Conservation (phyloP, 306 rosid species). For the Notholithocarpus densiflorus region DNA sequence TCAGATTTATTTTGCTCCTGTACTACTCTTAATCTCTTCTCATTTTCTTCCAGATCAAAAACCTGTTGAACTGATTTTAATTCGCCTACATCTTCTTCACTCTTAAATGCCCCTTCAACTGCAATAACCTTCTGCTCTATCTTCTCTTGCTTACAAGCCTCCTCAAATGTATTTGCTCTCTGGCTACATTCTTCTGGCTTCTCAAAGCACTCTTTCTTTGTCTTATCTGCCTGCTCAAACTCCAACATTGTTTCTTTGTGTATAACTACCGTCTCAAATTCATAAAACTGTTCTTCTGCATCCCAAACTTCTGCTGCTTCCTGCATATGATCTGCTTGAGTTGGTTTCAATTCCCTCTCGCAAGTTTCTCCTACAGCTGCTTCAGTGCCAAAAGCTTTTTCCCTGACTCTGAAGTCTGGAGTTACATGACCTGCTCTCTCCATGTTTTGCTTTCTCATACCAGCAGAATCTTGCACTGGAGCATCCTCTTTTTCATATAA, state of each 20-base stretch:
- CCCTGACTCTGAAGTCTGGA: slow-evolving; percentile 28
- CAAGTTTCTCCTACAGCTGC: slow-evolving; percentile 35
- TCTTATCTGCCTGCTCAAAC: slow-evolving; percentile 33
- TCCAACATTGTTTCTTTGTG: slow-evolving; percentile 25
- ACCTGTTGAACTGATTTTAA: slow-evolving; percentile 39
- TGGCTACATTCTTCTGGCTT: slow-evolving; percentile 36
- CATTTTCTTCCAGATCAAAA: slow-evolving; percentile 28
- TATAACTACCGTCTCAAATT: slow-evolving; percentile 15
- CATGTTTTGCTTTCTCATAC: slow-evolving; percentile 26
- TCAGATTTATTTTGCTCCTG: slow-evolving; percentile 30
- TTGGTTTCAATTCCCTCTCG: slow-evolving; percentile 28
- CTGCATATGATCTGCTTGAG: slow-evolving; percentile 32
- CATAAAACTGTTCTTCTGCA: slow-evolving; percentile 40
- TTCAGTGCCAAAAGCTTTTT: slow-evolving; percentile 13
- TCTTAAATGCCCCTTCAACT: slow-evolving; percentile 17
- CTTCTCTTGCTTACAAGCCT: slow-evolving; percentile 24
- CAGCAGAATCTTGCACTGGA: slow-evolving; percentile 36
- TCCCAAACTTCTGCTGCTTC: slow-evolving; percentile 37
- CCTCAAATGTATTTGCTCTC: slow-evolving; percentile 34
- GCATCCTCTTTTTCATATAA: slow-evolving; percentile 30
- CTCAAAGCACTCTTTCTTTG: slow-evolving; percentile 20
- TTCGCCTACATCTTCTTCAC: slow-evolving; percentile 27
- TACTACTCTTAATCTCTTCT: slow-evolving; percentile 16
- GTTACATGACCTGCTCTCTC: slow-evolving; percentile 33
- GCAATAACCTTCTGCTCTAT: slow-evolving; percentile 20